A percentile compares a stretch with the other conserved stretches of the same genome.
phyloP scores from a whole-genome alignment of 495 filamentous ascomycete genomes.

The Parathielavia appendiculata region DNA sequence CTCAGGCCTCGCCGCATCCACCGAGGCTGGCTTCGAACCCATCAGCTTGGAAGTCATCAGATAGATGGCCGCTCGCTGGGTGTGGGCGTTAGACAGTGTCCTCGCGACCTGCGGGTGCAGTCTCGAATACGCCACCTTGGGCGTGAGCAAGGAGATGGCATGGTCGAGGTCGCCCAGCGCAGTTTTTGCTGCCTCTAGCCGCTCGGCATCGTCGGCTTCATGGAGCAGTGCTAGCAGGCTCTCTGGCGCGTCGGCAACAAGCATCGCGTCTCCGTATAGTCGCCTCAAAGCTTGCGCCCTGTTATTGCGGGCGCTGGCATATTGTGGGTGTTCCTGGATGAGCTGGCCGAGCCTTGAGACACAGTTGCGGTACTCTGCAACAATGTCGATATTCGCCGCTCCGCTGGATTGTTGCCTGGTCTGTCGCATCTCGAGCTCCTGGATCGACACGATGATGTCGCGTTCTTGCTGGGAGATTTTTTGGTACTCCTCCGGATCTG shows the following conservation, averaged over 20 bases:
- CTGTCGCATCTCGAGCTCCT: conserved; percentile 45
- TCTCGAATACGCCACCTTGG: conserved; percentile 41
- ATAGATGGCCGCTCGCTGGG: conserved; percentile 70
- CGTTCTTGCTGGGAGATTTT: conserved; percentile 39
- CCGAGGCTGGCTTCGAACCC: conserved; percentile 16
- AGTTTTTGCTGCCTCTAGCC: conserved; percentile 31
- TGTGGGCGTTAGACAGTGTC: conserved; percentile 64
- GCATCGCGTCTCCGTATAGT: conserved; percentile 48
- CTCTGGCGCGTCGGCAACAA: conserved; percentile 28
- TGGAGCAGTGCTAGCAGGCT: conserved; percentile 30
- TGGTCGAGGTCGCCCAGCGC: conserved; percentile 56
- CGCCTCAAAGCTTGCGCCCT: conserved; percentile 66
- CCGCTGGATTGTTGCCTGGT: conserved; percentile 33
- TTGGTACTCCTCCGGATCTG: conserved; percentile 35
- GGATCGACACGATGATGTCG: conserved; percentile 46
- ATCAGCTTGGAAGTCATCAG: conserved; percentile 55
- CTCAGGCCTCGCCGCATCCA: conserved; percentile 34
- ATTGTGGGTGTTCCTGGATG: conserved; percentile 54
- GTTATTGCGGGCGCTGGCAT: conserved; percentile 73
- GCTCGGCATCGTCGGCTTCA: conserved; percentile 28
- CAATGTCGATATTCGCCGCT: conserved; percentile 21
- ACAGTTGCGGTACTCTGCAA: conserved; percentile 37
- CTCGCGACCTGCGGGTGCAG: conserved; percentile 58
- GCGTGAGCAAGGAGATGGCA: conserved; percentile 65
- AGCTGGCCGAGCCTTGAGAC: conserved; percentile 48